Conservation (phyloP, 202 grass and related monocot species). For the Miscanthus sacchariflorus region DNA sequence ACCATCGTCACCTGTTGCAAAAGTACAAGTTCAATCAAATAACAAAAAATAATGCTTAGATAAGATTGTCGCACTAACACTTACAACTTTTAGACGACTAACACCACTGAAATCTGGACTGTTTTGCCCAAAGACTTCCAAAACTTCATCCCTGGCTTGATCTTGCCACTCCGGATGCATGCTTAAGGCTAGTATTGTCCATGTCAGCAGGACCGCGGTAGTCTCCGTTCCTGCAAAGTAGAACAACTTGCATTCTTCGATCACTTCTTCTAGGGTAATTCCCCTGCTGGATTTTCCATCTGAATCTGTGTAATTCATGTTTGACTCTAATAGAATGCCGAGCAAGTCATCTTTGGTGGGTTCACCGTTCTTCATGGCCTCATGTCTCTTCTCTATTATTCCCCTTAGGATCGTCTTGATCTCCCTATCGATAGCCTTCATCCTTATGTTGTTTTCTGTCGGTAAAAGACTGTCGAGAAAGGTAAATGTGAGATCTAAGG, state of each 20-base stretch:
- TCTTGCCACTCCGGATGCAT: conserved; percentile 85
- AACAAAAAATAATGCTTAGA: background rate
- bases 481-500: background rate
- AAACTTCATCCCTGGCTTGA: conserved; percentile 66
- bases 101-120: conserved; percentile 58
- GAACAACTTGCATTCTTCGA: conserved; percentile 80
- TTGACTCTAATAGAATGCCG: conserved; percentile 70
- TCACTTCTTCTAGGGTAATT: conserved; percentile 65
- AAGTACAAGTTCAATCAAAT: background rate
- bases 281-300: conserved; percentile 43
- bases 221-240: conserved; percentile 84
- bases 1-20: conserved; percentile 63
- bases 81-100: conserved; percentile 63
- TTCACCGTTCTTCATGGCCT: conserved; percentile 41
- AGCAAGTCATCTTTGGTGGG: conserved; percentile 57
- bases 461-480: conserved; percentile 57
- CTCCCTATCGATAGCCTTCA: conserved; percentile 60
- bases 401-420: conserved; percentile 46
- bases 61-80: background rate
- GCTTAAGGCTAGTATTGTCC: conserved; percentile 67
- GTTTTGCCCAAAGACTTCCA: conserved; percentile 59
- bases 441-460: conserved; percentile 66
- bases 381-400: conserved; percentile 70
- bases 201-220: conserved; percentile 63
- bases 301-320: conserved; percentile 49